Evolutionary conservation across 306 rosid species (phyloP), one percentile per base, ranked within the genome.

Genomic region (Cicer pinnatifidum): DNA sequence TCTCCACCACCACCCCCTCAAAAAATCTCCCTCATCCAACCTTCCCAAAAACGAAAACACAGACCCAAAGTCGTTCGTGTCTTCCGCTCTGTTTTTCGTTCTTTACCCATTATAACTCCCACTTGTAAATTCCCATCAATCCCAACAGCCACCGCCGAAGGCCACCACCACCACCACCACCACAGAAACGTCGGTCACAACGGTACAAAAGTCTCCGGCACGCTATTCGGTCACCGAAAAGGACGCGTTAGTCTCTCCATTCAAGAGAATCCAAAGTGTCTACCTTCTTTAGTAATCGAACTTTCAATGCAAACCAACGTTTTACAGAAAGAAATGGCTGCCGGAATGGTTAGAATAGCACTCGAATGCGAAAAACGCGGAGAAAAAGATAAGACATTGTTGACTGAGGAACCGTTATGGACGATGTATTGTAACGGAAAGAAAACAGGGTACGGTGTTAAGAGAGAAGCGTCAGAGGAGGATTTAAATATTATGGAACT

Each of bases 341-440:
- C 82, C 0, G 97, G 97, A 9, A 89, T 89, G 96, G 90, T 90
- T 0, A 74, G 98, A 58, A 78, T 93, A 1, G 97, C 98, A 3
- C 85, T 93, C 0, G 98, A 93, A 37, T 87, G 96, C 53, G 98
- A 93, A 11, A 93, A 89, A 79, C 46, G 90, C 3, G 10, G 59
- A 2, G 97, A 90, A 0, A 93, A 85, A 64, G 88, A 90, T 44
- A 89, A 76, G 79, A 86, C 89, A 0, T 65, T n/a, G 73, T 20
- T 93, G 1, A 3, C 78, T 41, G 90, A 93, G 0, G 98, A 93
- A 73, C 89, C 85, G 0, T 1, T 84, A 0, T 93, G 98, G 98
- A 81, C 89, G 0, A 93, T 90, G 93, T 93, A 46, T 6, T 93
- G 90, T 47, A 90, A 93, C 0, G 98, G 97, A 20, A 93, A 93